These are phyloP conservation scores for Lentinus tigrinus DNA, from an alignment of 768 basidiomycete species.

Conservation along the genomic window DNA sequence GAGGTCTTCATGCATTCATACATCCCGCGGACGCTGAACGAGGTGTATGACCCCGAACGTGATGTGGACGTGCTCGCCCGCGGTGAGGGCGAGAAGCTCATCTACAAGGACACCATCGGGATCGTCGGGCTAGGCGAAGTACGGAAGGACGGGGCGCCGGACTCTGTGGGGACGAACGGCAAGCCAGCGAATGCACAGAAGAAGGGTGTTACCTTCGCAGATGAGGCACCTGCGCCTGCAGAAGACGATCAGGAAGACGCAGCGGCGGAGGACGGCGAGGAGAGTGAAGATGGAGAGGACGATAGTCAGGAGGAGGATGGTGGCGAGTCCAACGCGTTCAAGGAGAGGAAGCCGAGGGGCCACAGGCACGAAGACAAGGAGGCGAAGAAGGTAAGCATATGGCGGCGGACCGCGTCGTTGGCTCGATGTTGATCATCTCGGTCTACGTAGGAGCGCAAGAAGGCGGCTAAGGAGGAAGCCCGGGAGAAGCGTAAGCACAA, in stretches of 20 bases:
- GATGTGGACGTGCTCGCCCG: constrained; percentile 75
- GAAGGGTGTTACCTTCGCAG: constrained; percentile 3
- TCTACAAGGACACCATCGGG: constrained; percentile 87
- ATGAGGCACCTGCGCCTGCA: neutral
- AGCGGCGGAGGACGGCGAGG: constrained; percentile 17
- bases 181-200: constrained; percentile 1
- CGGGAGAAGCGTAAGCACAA: constrained; percentile 88
- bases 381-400: constrained; percentile 69
- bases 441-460: constrained; percentile 78
- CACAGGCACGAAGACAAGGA: constrained; percentile 93
- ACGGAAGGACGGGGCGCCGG: constrained; percentile 17
- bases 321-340: constrained; percentile 33
- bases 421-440: neutral
- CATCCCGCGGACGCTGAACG: constrained; percentile 89
- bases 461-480: constrained; percentile 81
- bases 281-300: constrained; percentile 9
- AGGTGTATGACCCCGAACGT: constrained; percentile 93
- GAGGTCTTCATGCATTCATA: constrained; percentile 86
- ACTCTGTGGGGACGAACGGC: constrained; percentile 12
- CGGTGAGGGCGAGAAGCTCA: constrained; percentile 72
- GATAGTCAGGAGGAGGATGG: constrained; percentile 15
- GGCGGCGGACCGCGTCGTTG: neutral
- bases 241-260: no score
- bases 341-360: constrained; percentile 68
- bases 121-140: constrained; percentile 48